Conservation (phyloP, 2,329 filamentous ascomycete genomes). For the Chaetomium strumarium region DNA sequence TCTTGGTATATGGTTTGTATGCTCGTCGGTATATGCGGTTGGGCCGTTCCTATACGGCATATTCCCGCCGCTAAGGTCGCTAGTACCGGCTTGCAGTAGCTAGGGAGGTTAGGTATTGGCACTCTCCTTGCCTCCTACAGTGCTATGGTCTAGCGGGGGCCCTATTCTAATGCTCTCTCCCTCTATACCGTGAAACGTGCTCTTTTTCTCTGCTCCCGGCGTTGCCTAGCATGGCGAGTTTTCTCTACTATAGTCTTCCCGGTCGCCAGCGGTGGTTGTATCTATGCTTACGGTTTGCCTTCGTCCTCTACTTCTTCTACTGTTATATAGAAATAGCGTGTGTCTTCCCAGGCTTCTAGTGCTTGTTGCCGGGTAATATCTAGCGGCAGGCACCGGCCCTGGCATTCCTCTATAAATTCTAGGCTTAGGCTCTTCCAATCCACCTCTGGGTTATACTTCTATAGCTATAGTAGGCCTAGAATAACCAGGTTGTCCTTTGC, state of each 20-base stretch:
- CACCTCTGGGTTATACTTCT: not conserved
- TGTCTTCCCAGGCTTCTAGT: no score
- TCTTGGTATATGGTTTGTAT: not conserved
- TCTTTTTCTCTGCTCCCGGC: no score
- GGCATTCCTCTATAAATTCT: not conserved
- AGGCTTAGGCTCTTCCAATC: not conserved
- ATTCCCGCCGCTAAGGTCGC: no score
- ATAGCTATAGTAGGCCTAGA: not conserved
- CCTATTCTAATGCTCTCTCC: not conserved
- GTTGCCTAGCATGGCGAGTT: no score
- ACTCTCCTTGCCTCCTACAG: not conserved
- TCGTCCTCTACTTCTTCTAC: not conserved
- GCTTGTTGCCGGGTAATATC: not conserved
- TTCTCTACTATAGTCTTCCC: not conserved
- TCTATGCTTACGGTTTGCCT: not conserved
- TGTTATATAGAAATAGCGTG: not conserved
- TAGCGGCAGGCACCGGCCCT: not conserved
- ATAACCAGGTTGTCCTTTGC: not conserved
- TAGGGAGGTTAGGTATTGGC: not conserved
- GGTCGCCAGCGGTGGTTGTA: no score
- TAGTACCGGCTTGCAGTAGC: not conserved
- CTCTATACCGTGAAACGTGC: not conserved
- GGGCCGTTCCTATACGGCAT: no score
- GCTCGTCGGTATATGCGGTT: no score
- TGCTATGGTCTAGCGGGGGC: not conserved